Base-by-base conservation (phyloP, 2,329 filamentous ascomycete genomes). In the Volutella citrinella region DNA sequence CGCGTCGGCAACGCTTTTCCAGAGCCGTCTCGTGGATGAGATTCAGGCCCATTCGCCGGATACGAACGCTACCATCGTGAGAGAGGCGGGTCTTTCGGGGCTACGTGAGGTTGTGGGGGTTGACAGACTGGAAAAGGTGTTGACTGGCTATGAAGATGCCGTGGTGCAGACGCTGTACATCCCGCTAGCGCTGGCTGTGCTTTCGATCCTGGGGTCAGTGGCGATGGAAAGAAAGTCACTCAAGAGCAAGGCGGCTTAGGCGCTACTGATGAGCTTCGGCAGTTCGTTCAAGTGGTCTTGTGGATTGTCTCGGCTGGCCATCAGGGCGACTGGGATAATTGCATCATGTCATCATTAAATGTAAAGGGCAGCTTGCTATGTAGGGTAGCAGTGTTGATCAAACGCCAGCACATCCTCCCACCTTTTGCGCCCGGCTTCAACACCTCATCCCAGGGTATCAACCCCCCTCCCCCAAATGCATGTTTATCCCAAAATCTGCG, bases 171-270 rank as follows among this genome's bases (percentile, higher is more conserved):
- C 49, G 0, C 12, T 52, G 12, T 52, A 52, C 14, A 52, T 52
- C 7, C 49, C 49, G 0, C 13, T 52, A 25, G 40, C 16, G 1
- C 17, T 52, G 7, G 42, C 42, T 5, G 13, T 52, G 19, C 37
- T 49, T 2, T 47, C 45, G 0, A 33, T 51, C 3, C 4, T 47
- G n/a, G 49, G 49, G 1, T 46, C 49, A 0, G 14, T 51, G 5
- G 38, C 49, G 0, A 52, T 49, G 42, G 49, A 52, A 22, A 33
- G 45, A 3, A 49, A 40, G 13, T 52, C 49, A 0, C 38, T 52
- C 4, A 52, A 52, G 29, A 47, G 47, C 24, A 52, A 52, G 23
- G n/a, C n/a, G n/a, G n/a, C n/a, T n/a, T n/a, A n/a, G n/a, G n/a
- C n/a, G n/a, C n/a, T n/a, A n/a, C n/a, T n/a, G n/a, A n/a, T n/a